Evolutionary conservation across 345 rosid genomes (phyloP).

Genomic region (Anastatica hierochuntica): DNA sequence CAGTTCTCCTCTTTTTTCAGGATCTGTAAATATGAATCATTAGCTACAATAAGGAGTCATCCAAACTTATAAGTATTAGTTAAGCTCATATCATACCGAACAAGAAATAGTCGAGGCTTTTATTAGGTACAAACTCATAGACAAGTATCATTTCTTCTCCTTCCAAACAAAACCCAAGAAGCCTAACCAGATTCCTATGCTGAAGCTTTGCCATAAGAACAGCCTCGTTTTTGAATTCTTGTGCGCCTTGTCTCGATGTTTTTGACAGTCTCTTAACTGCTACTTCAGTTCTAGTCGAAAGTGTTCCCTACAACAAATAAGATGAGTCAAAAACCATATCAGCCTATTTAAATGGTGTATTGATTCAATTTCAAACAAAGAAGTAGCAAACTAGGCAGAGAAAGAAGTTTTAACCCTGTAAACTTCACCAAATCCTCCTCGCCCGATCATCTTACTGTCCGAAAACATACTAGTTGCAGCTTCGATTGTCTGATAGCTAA

Average conservation of each 20-base stretch:
- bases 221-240: constrained; percentile 17
- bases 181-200: constrained; percentile 8
- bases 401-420: not conserved
- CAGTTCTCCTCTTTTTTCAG: constrained; percentile 12
- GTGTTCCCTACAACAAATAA: not conserved
- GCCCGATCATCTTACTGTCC: not conserved
- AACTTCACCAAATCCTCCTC: not conserved
- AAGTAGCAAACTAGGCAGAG: too few species aligned
- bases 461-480: constrained; percentile 13
- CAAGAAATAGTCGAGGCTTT: not conserved
- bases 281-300: constrained; percentile 4
- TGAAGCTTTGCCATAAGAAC: constrained; percentile 11
- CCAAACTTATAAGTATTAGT: not conserved
- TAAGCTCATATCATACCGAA: not conserved
- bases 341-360: too few species aligned
- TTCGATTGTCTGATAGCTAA: not conserved
- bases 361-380: too few species aligned
- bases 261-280: constrained; percentile 13
- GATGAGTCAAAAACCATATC: too few species aligned
- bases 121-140: constrained; percentile 1
- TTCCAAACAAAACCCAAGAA: constrained; percentile 17
- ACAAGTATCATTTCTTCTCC: constrained; percentile 18
- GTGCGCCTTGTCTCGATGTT: constrained; percentile 17
- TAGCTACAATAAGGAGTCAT: not conserved
- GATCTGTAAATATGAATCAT: constrained; percentile 23